phyloP scores from a whole-genome alignment of 495 filamentous ascomycete species.

The Aspergillus hancockii region DNA sequence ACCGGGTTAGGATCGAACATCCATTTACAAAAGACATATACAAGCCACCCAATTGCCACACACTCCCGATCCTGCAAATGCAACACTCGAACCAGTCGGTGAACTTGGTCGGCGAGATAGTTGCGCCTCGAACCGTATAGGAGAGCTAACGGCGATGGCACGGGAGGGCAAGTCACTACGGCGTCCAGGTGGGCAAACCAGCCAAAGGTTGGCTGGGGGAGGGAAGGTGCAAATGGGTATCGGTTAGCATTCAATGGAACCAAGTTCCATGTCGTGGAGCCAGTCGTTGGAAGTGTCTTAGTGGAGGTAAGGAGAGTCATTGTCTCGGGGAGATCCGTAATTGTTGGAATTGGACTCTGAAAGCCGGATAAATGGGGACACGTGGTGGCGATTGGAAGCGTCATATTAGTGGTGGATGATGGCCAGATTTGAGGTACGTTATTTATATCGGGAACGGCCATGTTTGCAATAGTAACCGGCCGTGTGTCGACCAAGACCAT shows the following conservation, averaged over 20 bases:
- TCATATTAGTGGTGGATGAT: too few relatives aligned
- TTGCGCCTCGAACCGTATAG: slow-evolving; percentile 21
- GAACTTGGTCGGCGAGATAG: slow-evolving; percentile 16
- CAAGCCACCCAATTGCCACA: slow-evolving; percentile 14
- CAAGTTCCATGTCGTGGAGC: slow-evolving; percentile 10
- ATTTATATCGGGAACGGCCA: too few relatives aligned
- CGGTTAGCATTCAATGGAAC: slow-evolving; percentile 6
- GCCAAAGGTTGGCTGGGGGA: background rate
- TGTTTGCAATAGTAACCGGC: too few relatives aligned
- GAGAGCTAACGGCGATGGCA: slow-evolving; percentile 20
- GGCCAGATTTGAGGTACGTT: too few relatives aligned
- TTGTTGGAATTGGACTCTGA: too few relatives aligned
- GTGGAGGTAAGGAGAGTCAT: too few relatives aligned
- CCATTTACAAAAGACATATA: slow-evolving; percentile 21
- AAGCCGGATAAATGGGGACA: too few relatives aligned
- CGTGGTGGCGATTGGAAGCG: too few relatives aligned
- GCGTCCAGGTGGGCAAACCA: slow-evolving; percentile 11
- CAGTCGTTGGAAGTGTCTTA: background rate
- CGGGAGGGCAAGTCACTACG: background rate
- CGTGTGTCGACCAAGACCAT: too few relatives aligned
- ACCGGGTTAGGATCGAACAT: slow-evolving; percentile 7
- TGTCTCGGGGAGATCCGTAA: too few relatives aligned
- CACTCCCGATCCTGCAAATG: slow-evolving; percentile 16
- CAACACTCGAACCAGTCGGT: slow-evolving; percentile 11
- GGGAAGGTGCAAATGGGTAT: slow-evolving; percentile 5